Evolutionary conservation across 1,139 yeast species (phyloP), one percentile per base, ranked within the genome.

Genomic region (Pichia sp.): DNA sequence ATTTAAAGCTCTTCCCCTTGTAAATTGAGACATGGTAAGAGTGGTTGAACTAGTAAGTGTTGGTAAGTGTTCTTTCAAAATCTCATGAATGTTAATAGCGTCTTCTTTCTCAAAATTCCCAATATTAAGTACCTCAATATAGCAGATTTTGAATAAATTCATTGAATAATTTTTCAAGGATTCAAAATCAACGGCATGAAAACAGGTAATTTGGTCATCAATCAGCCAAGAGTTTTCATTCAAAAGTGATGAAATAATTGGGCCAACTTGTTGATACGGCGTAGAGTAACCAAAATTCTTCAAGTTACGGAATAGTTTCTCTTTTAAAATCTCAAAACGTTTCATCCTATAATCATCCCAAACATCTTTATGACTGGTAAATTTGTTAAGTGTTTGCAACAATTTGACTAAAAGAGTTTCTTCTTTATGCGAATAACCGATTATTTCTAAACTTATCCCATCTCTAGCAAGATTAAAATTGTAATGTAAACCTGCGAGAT

Each of bases 391-490:
- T 20, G 74, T 74, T 14, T 66, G 63, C 38, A 86, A 60, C 14
- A 88, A 76, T 44, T 77, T 72, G 36, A 72, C 72, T 32, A 86
- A 62, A 39, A 89, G 68, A 8, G 72, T 72, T 10, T 74, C 69
- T 36, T 88, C 65, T 56, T 89, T 89, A 60, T 91, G 91, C 53
- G 84, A 85, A 61, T 83, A 91, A 1, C 98, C 98, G 35, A 71
- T 68, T 17, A 86, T 68, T 38, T 74, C 74, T 32, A 91, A 58
- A 32, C 74, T 72, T 36, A 88, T 57, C 1, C 96, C 95, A 51
- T 82, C 88, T 48, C 82, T 72, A 48, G 82, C 74, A 40, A 75
- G 66, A 32, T 69, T 62, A 34, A 89, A 68, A 4, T 69, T 64
- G 46, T 80, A 79, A 37, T 70, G 66, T 44, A 88, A 70, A 0